Evolutionary conservation across 2,329 filamentous ascomycete genomes (phyloP).

Genomic region (Colletotrichum sp.): DNA sequence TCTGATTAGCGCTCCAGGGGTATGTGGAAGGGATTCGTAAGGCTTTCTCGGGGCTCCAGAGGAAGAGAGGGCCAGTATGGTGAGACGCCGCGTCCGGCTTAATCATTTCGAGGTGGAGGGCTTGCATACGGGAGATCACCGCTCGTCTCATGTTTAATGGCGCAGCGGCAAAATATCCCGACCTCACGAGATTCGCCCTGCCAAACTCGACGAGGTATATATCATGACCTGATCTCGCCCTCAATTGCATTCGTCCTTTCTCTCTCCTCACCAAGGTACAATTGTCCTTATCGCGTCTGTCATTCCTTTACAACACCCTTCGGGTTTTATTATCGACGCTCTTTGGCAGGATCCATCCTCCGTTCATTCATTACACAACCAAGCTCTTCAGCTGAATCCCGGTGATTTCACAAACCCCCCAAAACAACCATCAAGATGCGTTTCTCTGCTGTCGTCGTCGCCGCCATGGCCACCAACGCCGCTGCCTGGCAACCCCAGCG

Average conservation of each 20-base stretch:
- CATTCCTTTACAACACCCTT: constrained; percentile 8
- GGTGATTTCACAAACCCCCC: constrained; percentile 4
- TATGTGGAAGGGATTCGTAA: background rate
- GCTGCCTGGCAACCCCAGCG: constrained; percentile 4
- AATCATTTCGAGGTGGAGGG: constrained; percentile 12
- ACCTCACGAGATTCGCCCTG: background rate
- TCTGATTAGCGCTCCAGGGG: background rate
- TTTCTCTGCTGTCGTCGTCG: constrained; percentile 15
- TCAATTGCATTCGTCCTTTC: background rate
- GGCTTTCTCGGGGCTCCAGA: background rate
- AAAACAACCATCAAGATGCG: constrained; percentile 13
- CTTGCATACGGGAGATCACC: constrained; percentile 21
- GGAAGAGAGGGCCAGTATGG: background rate
- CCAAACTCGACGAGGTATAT: background rate
- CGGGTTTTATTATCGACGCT: constrained; percentile 9
- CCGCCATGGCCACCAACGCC: constrained; percentile 16
- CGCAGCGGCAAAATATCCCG: background rate
- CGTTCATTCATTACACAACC: constrained; percentile 4
- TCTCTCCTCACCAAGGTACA: background rate
- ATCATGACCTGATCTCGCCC: background rate
- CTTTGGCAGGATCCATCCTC: constrained; percentile 18
- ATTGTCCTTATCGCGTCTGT: background rate
- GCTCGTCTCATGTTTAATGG: constrained; percentile 16
- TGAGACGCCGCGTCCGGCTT: constrained; percentile 1
- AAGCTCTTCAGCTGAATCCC: background rate